phyloP scores from a whole-genome alignment of 768 basidiomycete species.

The Russula earlei region DNA sequence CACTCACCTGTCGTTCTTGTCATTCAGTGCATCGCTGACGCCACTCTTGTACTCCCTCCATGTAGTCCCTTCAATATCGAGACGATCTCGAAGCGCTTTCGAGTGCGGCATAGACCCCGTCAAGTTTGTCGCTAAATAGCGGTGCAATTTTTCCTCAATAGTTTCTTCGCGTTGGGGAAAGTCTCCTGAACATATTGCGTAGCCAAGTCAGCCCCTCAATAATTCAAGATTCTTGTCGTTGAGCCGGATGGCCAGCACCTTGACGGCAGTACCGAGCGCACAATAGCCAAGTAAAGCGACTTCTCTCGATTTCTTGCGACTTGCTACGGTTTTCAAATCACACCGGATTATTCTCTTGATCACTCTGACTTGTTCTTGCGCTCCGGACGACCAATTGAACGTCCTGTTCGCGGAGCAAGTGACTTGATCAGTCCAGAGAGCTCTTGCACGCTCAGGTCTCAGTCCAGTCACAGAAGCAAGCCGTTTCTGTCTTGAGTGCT shows the following conservation, averaged over 20 bases:
- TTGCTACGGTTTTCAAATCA: conserved; percentile 13
- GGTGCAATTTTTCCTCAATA: conserved; percentile 6
- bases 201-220: not conserved
- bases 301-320: conserved; percentile 5
- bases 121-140: not conserved
- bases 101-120: not conserved
- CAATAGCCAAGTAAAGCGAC: conserved; percentile 14
- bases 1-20: not conserved
- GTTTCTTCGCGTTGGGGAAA: conserved; percentile 4
- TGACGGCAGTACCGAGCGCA: conserved; percentile 8
- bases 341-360: conserved; percentile 7
- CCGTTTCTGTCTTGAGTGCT: not conserved
- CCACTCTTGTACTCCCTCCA: not conserved
- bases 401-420: conserved; percentile 8
- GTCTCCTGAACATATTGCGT: not conserved
- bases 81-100: conserved; percentile 3
- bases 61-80: not conserved
- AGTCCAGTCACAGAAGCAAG: conserved; percentile 14
- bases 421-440: not conserved
- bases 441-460: conserved; percentile 14
- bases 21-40: not conserved
- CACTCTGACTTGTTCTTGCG: conserved; percentile 14
- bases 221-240: conserved; percentile 8
- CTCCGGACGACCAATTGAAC: conserved; percentile 3
- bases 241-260: not conserved